Conservation (phyloP, 768 basidiomycete species). For the Suillus variegatus region DNA sequence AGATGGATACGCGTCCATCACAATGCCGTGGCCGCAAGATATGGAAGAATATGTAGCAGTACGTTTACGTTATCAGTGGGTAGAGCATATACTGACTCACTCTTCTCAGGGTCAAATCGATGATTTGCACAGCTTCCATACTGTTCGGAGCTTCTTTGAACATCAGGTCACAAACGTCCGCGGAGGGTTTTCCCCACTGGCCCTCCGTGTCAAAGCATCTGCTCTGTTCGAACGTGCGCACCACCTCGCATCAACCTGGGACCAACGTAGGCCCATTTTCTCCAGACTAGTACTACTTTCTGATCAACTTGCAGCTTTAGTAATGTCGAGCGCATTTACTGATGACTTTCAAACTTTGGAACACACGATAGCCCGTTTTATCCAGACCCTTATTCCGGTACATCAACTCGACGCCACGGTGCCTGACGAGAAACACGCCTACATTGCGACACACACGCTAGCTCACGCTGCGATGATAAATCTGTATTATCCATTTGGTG, state of each 20-base stretch:
- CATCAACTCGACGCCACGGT: constrained; percentile 60
- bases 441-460: constrained; percentile 64
- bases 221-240: constrained; percentile 72
- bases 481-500: constrained; percentile 61
- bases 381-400: constrained; percentile 62
- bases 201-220: constrained; percentile 76
- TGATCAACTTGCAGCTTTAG: constrained; percentile 38
- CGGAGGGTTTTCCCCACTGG: constrained; percentile 61
- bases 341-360: constrained; percentile 66
- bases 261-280: constrained; percentile 44
- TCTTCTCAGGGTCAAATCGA: constrained; percentile 56
- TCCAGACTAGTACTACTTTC: constrained; percentile 17
- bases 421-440: constrained; percentile 58
- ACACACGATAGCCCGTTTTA: constrained; percentile 61
- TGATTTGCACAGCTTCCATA: constrained; percentile 52
- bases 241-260: constrained; percentile 60
- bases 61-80: constrained; percentile 25
- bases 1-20: constrained; percentile 57
- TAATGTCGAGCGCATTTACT: constrained; percentile 47
- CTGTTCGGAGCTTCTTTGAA: constrained; percentile 62
- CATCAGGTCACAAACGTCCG: constrained; percentile 50
- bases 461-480: constrained; percentile 67
- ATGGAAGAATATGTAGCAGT: constrained; percentile 74
- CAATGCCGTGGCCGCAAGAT: constrained; percentile 76
- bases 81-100: constrained; percentile 14